Conservation (phyloP, 371 early-diverging fungal genomes). For the Entomophthora muscae region DNA sequence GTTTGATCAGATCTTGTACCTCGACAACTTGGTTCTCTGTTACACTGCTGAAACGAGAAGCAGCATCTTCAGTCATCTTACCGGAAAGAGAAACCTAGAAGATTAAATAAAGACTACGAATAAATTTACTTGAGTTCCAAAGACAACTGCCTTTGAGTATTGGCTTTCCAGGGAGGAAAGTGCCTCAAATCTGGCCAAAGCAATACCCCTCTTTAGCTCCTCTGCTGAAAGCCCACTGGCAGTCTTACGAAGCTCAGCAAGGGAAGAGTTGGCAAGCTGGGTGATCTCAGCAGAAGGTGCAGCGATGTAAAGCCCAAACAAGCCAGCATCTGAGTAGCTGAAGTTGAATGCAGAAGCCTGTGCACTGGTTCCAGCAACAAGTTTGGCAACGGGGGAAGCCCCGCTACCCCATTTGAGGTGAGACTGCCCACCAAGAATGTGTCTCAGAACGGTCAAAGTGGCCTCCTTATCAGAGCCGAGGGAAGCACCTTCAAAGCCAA, state of each 20-base stretch:
- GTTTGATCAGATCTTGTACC: not conserved
- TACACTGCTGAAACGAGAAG: not conserved
- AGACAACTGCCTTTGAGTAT: constrained; percentile 19
- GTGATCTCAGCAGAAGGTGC: constrained; percentile 37
- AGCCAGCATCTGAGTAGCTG: constrained; percentile 83
- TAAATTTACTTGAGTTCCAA: constrained; percentile 23
- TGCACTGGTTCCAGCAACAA: constrained; percentile 34
- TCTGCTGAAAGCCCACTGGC: constrained; percentile 33
- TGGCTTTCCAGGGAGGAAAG: constrained; percentile 42
- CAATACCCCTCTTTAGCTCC: constrained; percentile 60
- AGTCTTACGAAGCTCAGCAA: constrained; percentile 46
- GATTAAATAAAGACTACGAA: not conserved
- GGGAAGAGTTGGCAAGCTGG: constrained; percentile 43
- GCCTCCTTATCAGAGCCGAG: constrained; percentile 52
- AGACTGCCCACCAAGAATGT: constrained; percentile 59
- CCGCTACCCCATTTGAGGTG: constrained; percentile 58
- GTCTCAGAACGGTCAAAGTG: constrained; percentile 55
- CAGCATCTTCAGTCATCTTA: constrained; percentile 9
- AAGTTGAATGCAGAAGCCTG: constrained; percentile 59
- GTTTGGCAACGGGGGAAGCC: constrained; percentile 45
- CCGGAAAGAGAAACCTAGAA: constrained; percentile 25
- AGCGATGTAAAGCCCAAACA: constrained; percentile 68
- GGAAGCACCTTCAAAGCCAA: constrained; percentile 65
- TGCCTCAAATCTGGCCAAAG: constrained; percentile 64
- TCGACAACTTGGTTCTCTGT: not conserved